Conservation (phyloP, 2,329 filamentous ascomycete genomes). For the Fusarium cyanostomum region DNA sequence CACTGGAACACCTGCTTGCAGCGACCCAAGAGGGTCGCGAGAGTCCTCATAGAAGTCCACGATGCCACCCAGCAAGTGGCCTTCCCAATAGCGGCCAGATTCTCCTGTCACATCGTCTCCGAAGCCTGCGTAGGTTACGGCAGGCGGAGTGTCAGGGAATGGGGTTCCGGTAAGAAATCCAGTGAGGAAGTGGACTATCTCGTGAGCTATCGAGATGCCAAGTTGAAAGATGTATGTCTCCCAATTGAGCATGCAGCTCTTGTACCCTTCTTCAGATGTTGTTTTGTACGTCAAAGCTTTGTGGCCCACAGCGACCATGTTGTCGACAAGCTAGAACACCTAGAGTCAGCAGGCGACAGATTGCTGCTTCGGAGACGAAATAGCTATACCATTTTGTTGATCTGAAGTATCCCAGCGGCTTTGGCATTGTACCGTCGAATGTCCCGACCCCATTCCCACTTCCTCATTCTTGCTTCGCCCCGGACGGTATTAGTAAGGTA, state of each 20-base stretch:
- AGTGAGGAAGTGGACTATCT: background rate
- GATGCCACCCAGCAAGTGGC: background rate
- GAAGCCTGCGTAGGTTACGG: background rate
- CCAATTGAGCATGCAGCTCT: background rate
- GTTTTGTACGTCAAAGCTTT: background rate
- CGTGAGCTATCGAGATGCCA: background rate
- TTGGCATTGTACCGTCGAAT: background rate
- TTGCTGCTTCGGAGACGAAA: background rate
- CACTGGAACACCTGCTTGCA: background rate
- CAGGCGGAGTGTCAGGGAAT: background rate
- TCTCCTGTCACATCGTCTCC: background rate
- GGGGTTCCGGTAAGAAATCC: background rate
- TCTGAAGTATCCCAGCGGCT: background rate
- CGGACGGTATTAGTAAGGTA: background rate
- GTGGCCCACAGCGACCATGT: background rate
- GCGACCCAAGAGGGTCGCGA: background rate
- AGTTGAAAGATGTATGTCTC: slow-evolving; percentile 7
- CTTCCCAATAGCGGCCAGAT: slow-evolving; percentile 9
- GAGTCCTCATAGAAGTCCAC: background rate
- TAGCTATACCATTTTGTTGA: background rate
- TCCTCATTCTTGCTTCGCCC: background rate
- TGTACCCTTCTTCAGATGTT: background rate
- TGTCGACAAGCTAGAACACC: background rate
- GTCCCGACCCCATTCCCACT: background rate
- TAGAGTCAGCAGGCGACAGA: background rate